Base-by-base conservation (phyloP, 2,329 filamentous ascomycete species). In the Exophiala aquamarina region DNA sequence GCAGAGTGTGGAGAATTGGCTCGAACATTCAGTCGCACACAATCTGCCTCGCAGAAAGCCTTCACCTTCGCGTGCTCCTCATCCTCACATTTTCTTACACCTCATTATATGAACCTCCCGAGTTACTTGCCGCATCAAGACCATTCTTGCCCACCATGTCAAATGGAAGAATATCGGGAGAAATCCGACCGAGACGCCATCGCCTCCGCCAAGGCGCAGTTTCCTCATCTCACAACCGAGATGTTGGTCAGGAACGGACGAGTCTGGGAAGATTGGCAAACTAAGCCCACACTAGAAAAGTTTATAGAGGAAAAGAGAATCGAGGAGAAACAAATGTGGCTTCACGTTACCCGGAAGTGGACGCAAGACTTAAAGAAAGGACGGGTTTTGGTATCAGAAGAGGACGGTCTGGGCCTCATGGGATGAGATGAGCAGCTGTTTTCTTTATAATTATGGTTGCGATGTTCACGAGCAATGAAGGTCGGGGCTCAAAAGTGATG, bases 121-220 rank as follows among this genome's bases (percentile, higher is more conserved):
- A 46, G 39, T n/a, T 52, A 54, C 35, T 46, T 59, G 8, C 54
- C 57, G 29, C 57, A 59, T 40, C 57, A 59, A 35, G 41, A 57
- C 43, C 57, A 59, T 39, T 44, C 47, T 19, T 59, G 57, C 41
- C 57, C 57, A 14, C 56, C 56, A 8, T 59, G 57, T 37, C 57
- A 59, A 41, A 31, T 59, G 9, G 51, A 57, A 33, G 50, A 54
- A 14, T 35, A 44, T 10, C 44, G 54, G 5, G 31, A 49, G 17
- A 42, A 49, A 11, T 39, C 48, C 7, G 56, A 57, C 23, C 38
- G 44, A 19, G 56, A 58, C 8, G 54, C 49, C 8, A 54, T 56
- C 11, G 26, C 38, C 18, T 38, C 37, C 9, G 57, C 57, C 14
- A 41, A 36, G 17, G 37, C 35, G 10, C 42, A 57, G 32, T 57